Base-by-base conservation (phyloP, 1,139 yeast species). In the Meyerozyma smithsonii region DNA sequence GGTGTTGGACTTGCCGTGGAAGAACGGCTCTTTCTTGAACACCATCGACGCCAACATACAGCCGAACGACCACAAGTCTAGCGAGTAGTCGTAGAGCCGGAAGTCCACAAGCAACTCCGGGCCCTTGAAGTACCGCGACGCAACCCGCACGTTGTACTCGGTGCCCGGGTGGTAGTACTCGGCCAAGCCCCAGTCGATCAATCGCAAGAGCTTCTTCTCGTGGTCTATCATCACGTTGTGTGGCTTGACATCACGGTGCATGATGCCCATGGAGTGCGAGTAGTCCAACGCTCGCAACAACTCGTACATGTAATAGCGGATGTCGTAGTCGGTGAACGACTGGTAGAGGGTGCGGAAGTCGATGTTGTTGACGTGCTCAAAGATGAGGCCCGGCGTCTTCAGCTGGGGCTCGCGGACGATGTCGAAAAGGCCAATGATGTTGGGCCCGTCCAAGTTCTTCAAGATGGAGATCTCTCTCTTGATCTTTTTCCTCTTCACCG, bases 151-250 rank as follows among this genome's bases (percentile, higher is more conserved):
- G 53, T 84, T 84, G 55, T 82, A 84, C 52, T 84, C 90, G 55
- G 79, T 82, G 5, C 88, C 88, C 8, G 81, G 77, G 51, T 84
- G 92, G 55, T 84, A 84, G 54, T 83, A 84, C 56, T 84, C 94
- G 4, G 94, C 92, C 39, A 84, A 64, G 30, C 94, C 94, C 94
- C 94, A 84, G 59, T 84, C 94, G 41, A 84, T 84, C 44, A 84
- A 72, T 49, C 90, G 69, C 46, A 84, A 64, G 50, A 79, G 77
- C 49, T 75, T 78, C 43, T 65, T 67, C 36, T 66, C 55, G 33
- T 86, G 92, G 58, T 84, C 92, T 50, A 84, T 84, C 92, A 84
- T 84, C 42, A 84, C 81, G 58, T 84, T 84, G 56, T 84, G 94
- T 4, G 94, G 94, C 60, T 84, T 84, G 36, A 84, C 92, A 57